Percentiles rank a stretch among this genome's conserved stretches.
These are phyloP conservation scores for Penicillium sp. DNA, from an alignment of 2,329 filamentous ascomycete species.

Conservation along the genomic window DNA sequence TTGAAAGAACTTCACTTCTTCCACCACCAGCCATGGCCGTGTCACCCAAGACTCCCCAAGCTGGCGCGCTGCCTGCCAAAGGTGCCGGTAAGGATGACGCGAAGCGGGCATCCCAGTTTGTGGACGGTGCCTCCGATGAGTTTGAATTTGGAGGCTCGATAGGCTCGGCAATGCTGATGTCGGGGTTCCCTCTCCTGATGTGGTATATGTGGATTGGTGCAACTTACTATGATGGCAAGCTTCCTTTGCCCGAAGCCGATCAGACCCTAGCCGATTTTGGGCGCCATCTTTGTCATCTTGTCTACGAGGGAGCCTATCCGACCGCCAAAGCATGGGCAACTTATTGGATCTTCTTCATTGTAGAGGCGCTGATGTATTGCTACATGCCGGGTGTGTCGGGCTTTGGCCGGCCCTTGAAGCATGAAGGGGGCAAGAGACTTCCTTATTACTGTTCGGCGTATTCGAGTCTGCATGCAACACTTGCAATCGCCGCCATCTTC, in stretches of 20 bases:
- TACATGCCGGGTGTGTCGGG: conserved; percentile 78
- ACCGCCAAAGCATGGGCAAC: conserved; percentile 75
- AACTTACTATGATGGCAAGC: conserved; percentile 77
- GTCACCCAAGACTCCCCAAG: too few relatives aligned
- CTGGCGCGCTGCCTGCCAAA: too few relatives aligned
- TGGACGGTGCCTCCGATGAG: conserved; percentile 7
- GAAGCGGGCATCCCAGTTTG: too few relatives aligned
- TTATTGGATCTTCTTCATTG: conserved; percentile 88
- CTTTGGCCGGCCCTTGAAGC: conserved; percentile 79
- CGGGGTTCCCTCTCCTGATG: conserved; percentile 85
- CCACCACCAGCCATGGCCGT: too few relatives aligned
- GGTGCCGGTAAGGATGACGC: too few relatives aligned
- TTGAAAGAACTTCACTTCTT: too few relatives aligned
- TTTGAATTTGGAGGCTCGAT: conserved; percentile 79
- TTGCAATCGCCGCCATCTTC: conserved; percentile 59
- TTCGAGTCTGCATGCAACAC: conserved; percentile 77
- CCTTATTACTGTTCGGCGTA: conserved; percentile 91
- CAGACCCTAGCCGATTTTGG: conserved; percentile 66
- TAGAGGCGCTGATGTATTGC: conserved; percentile 76
- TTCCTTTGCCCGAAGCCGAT: conserved; percentile 60
- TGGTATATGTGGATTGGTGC: conserved; percentile 99
- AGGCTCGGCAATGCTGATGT: conserved; percentile 75
- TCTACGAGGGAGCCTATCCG: conserved; percentile 79
- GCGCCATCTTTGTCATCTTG: conserved; percentile 61
- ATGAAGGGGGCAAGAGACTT: conserved; percentile 75